A percentile compares a stretch with the other conserved stretches of the same genome.
Conservation (phyloP, 257 asterid genomes). For the Solanum medicagineum region DNA sequence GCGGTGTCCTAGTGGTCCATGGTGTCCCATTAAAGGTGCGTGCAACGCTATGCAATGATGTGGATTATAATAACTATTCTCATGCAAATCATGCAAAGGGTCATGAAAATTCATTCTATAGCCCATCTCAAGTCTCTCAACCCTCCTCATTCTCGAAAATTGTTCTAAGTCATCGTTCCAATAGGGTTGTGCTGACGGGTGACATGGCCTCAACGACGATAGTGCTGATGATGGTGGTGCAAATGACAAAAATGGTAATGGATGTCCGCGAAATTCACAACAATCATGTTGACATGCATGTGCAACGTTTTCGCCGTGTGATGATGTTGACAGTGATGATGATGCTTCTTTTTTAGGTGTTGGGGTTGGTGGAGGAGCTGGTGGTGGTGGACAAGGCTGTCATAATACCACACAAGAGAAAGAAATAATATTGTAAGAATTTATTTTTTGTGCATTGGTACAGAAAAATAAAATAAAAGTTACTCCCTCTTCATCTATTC, state of each 20-base stretch:
- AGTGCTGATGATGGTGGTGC: not conserved
- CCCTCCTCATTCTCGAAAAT: not conserved
- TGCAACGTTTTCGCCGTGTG: not conserved
- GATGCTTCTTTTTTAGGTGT: not conserved
- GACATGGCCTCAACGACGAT: not conserved
- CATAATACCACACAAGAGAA: not conserved
- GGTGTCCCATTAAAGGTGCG: not conserved
- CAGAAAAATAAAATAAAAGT: not conserved
- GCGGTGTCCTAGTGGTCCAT: not conserved
- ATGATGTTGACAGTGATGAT: not conserved
- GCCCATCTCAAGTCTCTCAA: not conserved
- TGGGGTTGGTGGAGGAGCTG: not conserved
- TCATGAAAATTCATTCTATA: not conserved
- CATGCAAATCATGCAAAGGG: not conserved
- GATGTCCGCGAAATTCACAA: not conserved
- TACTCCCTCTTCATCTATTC: not conserved
- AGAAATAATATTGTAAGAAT: not conserved
- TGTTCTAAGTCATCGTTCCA: not conserved
- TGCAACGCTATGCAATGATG: not conserved
- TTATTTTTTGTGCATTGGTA: not conserved
- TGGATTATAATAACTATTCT: not conserved
- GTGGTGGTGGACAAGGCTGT: not conserved
- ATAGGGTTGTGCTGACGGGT: not conserved
- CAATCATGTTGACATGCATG: not conserved
- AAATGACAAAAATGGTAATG: not conserved